A percentile compares a stretch with the other conserved stretches of the same genome.
These are phyloP conservation scores for Aphanomyces euteiches DNA, from an alignment of 352 stramenopile species.

Conservation along the genomic window DNA sequence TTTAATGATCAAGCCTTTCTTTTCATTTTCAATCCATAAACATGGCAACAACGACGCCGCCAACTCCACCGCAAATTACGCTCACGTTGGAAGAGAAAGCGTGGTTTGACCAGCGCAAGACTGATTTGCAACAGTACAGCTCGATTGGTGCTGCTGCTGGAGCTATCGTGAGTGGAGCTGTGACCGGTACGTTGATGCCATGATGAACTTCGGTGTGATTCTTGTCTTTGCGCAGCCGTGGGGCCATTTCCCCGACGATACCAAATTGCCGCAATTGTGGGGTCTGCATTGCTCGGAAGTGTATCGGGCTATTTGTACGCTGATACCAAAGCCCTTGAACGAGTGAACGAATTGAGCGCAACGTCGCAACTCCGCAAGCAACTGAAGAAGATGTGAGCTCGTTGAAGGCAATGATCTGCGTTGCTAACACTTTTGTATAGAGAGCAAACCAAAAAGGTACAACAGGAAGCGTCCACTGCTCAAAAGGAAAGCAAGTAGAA, in stretches of 20 bases:
- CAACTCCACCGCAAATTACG: slow-evolving; percentile 4
- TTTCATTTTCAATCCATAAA: neutral
- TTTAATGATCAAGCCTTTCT: no score
- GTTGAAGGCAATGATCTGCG: no score
- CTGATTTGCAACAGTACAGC: slow-evolving; percentile 61
- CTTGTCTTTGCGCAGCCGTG: slow-evolving; percentile 38
- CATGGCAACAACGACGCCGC: neutral
- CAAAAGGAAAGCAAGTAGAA: neutral
- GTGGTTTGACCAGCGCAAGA: slow-evolving; percentile 70
- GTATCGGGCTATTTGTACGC: slow-evolving; percentile 62
- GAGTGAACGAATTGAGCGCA: slow-evolving; percentile 72
- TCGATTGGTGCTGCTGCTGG: slow-evolving; percentile 57
- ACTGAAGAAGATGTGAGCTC: slow-evolving; percentile 63
- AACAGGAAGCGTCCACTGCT: neutral
- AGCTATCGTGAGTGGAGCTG: slow-evolving; percentile 42
- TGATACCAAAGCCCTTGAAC: slow-evolving; percentile 63
- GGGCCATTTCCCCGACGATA: slow-evolving; percentile 62
- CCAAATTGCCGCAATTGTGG: slow-evolving; percentile 57
- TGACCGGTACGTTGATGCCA: slow-evolving; percentile 49
- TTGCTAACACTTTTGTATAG: neutral
- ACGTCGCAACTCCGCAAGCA: slow-evolving; percentile 73
- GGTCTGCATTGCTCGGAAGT: slow-evolving; percentile 56
- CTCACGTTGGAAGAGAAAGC: slow-evolving; percentile 80
- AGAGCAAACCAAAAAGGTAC: slow-evolving; percentile 8
- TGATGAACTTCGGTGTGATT: neutral